A percentile compares a stretch with the other conserved stretches of the same genome.
Conservation (phyloP, 352 stramenopile species). For the Phytophthora idaei region DNA sequence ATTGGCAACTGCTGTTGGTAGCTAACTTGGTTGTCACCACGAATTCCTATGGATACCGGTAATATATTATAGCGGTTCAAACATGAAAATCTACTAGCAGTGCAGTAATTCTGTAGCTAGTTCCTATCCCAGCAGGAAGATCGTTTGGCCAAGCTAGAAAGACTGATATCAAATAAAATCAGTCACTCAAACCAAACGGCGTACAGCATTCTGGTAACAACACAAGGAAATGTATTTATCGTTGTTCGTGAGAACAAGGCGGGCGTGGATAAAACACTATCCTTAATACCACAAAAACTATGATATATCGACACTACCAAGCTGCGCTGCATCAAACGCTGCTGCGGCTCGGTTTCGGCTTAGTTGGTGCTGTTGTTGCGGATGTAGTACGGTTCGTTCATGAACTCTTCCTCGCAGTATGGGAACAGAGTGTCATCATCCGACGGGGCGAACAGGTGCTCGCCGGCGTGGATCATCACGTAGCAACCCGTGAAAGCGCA, state of each 20-base stretch:
- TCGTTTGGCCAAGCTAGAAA: no score
- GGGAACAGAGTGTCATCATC: slow-evolving; percentile 47
- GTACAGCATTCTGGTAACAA: neutral
- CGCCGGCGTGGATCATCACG: slow-evolving; percentile 55
- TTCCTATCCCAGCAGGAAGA: no score
- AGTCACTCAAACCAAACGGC: no score
- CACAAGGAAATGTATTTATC: slow-evolving; percentile 20
- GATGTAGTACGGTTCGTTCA: slow-evolving; percentile 57
- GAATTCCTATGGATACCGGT: no score
- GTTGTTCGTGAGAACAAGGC: neutral
- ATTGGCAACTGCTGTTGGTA: no score
- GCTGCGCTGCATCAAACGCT: slow-evolving; percentile 9
- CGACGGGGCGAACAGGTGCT: slow-evolving; percentile 53
- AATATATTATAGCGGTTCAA: no score
- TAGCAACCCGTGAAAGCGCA: slow-evolving; percentile 57
- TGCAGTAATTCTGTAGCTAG: no score
- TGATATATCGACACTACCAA: slow-evolving; percentile 18
- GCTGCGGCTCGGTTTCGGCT: slow-evolving; percentile 8
- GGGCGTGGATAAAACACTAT: slow-evolving; percentile 11
- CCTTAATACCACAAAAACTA: slow-evolving; percentile 13
- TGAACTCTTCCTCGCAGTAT: slow-evolving; percentile 58
- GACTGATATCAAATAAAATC: no score
- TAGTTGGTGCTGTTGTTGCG: slow-evolving; percentile 37
- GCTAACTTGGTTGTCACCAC: no score
- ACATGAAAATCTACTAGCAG: no score